Evolutionary conservation across 163 green algal genomes (phyloP).

Genomic region (Coccomyxa subellipsoidea): DNA sequence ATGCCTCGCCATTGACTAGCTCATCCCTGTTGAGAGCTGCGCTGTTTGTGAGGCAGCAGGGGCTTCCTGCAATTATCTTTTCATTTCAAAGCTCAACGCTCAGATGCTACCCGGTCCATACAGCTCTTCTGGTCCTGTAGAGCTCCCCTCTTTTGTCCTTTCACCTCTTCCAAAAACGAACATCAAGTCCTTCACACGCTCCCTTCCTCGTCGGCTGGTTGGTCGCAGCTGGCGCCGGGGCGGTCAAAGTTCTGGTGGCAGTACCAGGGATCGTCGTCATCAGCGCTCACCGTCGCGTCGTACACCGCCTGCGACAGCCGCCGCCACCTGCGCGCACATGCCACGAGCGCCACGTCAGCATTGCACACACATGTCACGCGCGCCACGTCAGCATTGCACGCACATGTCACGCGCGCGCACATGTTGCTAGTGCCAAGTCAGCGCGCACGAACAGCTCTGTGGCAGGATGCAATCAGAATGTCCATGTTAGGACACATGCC

Average conservation of each 20-base stretch:
- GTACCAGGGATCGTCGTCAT: slow-evolving; percentile 8
- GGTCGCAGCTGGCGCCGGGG: neutral
- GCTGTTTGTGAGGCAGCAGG: too few relatives aligned
- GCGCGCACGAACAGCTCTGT: neutral
- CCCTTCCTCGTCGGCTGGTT: slow-evolving; percentile 11
- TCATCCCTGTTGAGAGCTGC: too few relatives aligned
- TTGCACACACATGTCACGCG: too few relatives aligned
- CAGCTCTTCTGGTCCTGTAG: too few relatives aligned
- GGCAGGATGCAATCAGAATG: neutral
- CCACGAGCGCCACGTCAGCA: neutral
- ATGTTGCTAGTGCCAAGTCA: neutral
- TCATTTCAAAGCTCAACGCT: too few relatives aligned
- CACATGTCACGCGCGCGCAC: neutral
- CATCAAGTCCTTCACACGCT: neutral
- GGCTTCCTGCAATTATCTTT: too few relatives aligned
- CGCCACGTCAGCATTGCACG: too few relatives aligned
- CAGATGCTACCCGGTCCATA: too few relatives aligned
- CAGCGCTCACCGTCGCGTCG: slow-evolving; percentile 2
- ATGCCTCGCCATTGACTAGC: too few relatives aligned
- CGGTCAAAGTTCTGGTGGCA: slow-evolving; percentile 9
- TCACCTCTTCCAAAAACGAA: neutral
- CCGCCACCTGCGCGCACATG: slow-evolving; percentile 7
- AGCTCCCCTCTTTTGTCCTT: too few relatives aligned
- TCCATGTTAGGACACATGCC: too few relatives aligned
- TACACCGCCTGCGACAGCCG: neutral